Conservation (phyloP, 2,329 filamentous ascomycete genomes). For the Aspergillus alliaceus region DNA sequence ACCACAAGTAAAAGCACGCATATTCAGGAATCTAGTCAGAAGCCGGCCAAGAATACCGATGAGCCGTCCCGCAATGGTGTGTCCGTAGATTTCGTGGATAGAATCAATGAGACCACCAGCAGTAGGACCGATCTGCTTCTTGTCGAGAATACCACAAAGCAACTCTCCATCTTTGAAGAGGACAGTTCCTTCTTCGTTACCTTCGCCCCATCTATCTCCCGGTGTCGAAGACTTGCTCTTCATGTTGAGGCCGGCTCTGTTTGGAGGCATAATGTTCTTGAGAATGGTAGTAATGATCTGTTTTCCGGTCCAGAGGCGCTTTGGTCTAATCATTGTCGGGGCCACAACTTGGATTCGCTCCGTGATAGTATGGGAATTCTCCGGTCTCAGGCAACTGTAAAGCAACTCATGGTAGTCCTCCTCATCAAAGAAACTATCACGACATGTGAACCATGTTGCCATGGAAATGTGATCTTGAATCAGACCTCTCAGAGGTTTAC, state of each 20-base stretch:
- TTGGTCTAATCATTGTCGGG: constrained; percentile 80
- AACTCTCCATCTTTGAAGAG: constrained; percentile 85
- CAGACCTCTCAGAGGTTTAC: constrained; percentile 88
- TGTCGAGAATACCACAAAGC: constrained; percentile 88
- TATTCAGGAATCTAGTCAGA: constrained; percentile 84
- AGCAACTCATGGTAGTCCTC: constrained; percentile 92
- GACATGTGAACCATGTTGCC: constrained; percentile 83
- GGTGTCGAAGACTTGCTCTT: constrained; percentile 76
- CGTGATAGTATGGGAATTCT: constrained; percentile 81
- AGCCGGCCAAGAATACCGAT: constrained; percentile 87
- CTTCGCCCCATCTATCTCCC: constrained; percentile 72
- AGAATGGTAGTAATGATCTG: constrained; percentile 91
- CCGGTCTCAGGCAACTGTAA: constrained; percentile 84
- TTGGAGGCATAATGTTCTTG: constrained; percentile 81
- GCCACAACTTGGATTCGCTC: constrained; percentile 79
- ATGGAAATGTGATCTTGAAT: constrained; percentile 99
- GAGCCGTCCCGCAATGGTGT: constrained; percentile 79
- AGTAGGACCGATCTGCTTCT: constrained; percentile 87
- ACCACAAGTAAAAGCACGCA: constrained; percentile 94
- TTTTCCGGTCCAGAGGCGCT: constrained; percentile 88
- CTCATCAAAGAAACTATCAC: constrained; percentile 85
- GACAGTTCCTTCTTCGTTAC: constrained; percentile 73
- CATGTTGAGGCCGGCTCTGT: constrained; percentile 76
- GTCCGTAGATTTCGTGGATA: constrained; percentile 90
- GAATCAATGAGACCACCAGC: constrained; percentile 87